These are phyloP conservation scores for Suhomyces prunicola DNA, from an alignment of 805 yeast species.

Conservation along the genomic window DNA sequence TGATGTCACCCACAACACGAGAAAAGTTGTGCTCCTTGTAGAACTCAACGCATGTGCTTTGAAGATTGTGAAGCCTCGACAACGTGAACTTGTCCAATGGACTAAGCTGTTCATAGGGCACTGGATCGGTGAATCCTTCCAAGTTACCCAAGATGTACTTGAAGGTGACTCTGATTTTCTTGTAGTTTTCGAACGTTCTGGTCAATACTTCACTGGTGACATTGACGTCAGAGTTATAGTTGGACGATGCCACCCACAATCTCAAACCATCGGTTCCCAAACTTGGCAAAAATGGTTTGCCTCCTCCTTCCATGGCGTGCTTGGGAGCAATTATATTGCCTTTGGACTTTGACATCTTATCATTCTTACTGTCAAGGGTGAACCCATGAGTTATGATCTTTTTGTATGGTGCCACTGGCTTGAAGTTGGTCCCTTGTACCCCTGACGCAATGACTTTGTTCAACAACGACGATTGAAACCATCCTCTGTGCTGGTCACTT, in stretches of 20 bases:
- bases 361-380: slow-evolving; percentile 77
- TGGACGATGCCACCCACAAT: slow-evolving; percentile 85
- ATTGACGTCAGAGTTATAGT: slow-evolving; percentile 76
- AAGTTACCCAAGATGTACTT: slow-evolving; percentile 80
- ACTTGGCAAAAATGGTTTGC: slow-evolving; percentile 45
- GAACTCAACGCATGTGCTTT: slow-evolving; percentile 35
- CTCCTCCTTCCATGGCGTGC: slow-evolving; percentile 62
- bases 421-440: slow-evolving; percentile 36
- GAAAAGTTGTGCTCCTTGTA: slow-evolving; percentile 65
- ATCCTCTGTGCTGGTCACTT: slow-evolving; percentile 97
- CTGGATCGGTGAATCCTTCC: slow-evolving; percentile 34
- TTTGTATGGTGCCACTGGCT: slow-evolving; percentile 56
- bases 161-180: slow-evolving; percentile 79
- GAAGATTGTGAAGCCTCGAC: slow-evolving; percentile 49
- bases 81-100: slow-evolving; percentile 63
- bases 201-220: slow-evolving; percentile 69
- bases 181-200: slow-evolving; percentile 75
- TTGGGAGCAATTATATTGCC: slow-evolving; percentile 78
- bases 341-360: slow-evolving; percentile 90
- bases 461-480: slow-evolving; percentile 94
- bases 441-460: slow-evolving; percentile 61
- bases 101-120: slow-evolving; percentile 35
- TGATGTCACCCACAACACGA: slow-evolving; percentile 62
- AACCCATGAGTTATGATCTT: slow-evolving; percentile 90
- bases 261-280: slow-evolving; percentile 91